These are phyloP conservation scores for Gonium pectorale DNA, from an alignment of 139 green algal genomes.

Conservation along the genomic window DNA sequence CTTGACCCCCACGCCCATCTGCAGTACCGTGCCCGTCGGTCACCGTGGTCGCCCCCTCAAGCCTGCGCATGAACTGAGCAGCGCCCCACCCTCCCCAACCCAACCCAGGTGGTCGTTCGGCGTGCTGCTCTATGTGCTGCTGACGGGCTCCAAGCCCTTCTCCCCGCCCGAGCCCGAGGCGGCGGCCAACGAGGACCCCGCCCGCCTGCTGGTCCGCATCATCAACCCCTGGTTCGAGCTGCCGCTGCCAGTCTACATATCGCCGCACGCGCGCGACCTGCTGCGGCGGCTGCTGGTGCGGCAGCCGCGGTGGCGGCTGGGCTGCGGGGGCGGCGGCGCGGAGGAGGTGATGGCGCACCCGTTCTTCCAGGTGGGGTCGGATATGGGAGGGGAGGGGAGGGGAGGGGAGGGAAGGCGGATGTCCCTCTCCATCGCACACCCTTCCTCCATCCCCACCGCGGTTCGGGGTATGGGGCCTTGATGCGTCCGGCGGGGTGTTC, in stretches of 20 bases:
- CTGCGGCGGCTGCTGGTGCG: slow-evolving; percentile 33
- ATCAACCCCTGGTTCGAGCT: slow-evolving; percentile 36
- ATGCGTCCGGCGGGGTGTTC: too few relatives aligned
- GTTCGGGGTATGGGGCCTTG: too few relatives aligned
- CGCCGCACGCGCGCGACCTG: slow-evolving; percentile 3
- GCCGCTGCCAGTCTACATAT: slow-evolving; percentile 24
- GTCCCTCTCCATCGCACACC: too few relatives aligned
- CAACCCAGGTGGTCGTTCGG: slow-evolving; percentile 25
- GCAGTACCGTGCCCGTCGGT: not conserved
- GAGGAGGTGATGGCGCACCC: slow-evolving; percentile 24
- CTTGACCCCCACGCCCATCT: not conserved
- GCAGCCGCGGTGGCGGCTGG: slow-evolving; percentile 39
- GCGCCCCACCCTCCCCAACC: too few relatives aligned
- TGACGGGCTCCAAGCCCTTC: slow-evolving; percentile 42
- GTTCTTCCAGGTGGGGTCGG: slow-evolving; percentile 17
- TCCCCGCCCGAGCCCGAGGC: slow-evolving; percentile 32
- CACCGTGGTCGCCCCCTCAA: too few relatives aligned
- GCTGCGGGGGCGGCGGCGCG: slow-evolving; percentile 8
- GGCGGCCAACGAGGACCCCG: slow-evolving; percentile 29
- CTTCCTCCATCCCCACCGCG: too few relatives aligned
- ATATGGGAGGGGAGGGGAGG: not conserved
- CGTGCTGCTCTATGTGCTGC: slow-evolving; percentile 25
- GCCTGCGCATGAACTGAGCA: too few relatives aligned
- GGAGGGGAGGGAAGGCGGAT: not conserved
- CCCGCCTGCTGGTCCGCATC: slow-evolving; percentile 32